Base-by-base conservation (phyloP, 768 basidiomycete genomes). In the Fomitopsis pulvina region DNA sequence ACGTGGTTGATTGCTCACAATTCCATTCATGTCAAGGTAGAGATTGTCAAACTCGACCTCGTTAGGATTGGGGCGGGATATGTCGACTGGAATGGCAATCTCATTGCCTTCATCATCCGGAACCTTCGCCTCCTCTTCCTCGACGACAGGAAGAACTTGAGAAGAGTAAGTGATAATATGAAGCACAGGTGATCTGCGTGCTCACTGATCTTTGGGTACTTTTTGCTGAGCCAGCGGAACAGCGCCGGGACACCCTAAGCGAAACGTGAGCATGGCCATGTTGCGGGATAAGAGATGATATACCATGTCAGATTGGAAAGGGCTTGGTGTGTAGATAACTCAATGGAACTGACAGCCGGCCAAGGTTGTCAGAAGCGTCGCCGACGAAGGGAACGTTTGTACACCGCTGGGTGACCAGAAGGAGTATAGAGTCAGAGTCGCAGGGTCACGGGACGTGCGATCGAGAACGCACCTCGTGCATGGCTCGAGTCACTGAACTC, bases 1-100 rank as follows among this genome's bases (percentile, higher is more conserved):
- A 12, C 20, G 6, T 32, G 10, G 24, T 12, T 28, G 20, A 18
- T 25, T 20, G 72, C 85, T 56, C 57, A 92, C 96, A 66, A 98
- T 98, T 57, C 92, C 96, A 66, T 99, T 99, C 96, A 99, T 98
- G 65, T 99, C 95, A 38, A 99, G 76, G 66, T 99, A 99, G 41
- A 99, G 73, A 66, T 91, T 92, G 71, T 99, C 96, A 57, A 94
- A 92, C 71, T 99, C 96, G 51, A 76, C 73, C 22, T 87, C 92
- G 65, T 99, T 99, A n/a, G 96, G 96, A 66, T 99, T 99, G 27
- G 87, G 76, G 30, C 71, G 63, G 26, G 79, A 70, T 54, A 87
- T 91, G 66, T 92, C 87, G 40, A 95, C 69, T 9, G 92, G 93
- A 49, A 91, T 75, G 27, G 75, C 71, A 45, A 89, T 72, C 24